Percentiles rank a stretch among this genome's conserved stretches.
These are phyloP conservation scores for Ophiosphaerella narmari DNA, from an alignment of 2,329 filamentous ascomycete species.

Conservation along the genomic window DNA sequence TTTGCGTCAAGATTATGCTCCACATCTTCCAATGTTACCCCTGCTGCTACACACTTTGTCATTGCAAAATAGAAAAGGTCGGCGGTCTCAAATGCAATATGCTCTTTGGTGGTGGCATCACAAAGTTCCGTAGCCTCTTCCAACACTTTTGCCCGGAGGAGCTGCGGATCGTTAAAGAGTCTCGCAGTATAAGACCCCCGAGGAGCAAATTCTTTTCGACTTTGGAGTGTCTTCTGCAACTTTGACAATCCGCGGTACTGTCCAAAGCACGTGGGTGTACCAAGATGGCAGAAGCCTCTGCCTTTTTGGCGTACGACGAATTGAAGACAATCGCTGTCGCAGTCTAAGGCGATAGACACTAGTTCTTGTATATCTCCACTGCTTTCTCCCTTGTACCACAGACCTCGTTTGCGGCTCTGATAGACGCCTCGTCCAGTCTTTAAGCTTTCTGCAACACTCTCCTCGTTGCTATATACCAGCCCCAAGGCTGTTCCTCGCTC, in stretches of 20 bases:
- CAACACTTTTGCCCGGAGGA: constrained; percentile 94
- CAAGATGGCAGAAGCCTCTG: constrained; percentile 88
- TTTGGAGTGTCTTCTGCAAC: constrained; percentile 83
- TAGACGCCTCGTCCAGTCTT: constrained; percentile 85
- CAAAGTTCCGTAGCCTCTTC: constrained; percentile 97
- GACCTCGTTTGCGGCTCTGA: constrained; percentile 89
- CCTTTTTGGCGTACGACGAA: constrained; percentile 91
- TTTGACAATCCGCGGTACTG: constrained; percentile 78
- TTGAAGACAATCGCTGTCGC: constrained; percentile 88
- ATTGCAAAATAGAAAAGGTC: constrained; percentile 96
- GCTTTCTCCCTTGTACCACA: constrained; percentile 96
- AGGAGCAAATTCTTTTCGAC: constrained; percentile 81
- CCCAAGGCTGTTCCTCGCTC: constrained; percentile 83
- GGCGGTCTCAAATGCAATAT: constrained; percentile 91
- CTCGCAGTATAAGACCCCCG: constrained; percentile 91
- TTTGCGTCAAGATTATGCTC: constrained; percentile 93
- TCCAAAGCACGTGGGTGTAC: constrained; percentile 91
- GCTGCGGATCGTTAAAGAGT: constrained; percentile 87
- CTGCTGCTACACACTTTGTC: constrained; percentile 83
- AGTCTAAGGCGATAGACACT: constrained; percentile 82
- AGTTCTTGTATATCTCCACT: constrained; percentile 94
- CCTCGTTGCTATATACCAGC: constrained; percentile 90
- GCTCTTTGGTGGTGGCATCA: constrained; percentile 77
- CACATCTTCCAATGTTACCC: constrained; percentile 84
- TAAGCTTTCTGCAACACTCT: constrained; percentile 86